Percentiles rank a stretch among this genome's conserved stretches.
Evolutionary conservation across 1,139 yeast genomes (phyloP).

Genomic region (Sugiyamaella novakii): DNA sequence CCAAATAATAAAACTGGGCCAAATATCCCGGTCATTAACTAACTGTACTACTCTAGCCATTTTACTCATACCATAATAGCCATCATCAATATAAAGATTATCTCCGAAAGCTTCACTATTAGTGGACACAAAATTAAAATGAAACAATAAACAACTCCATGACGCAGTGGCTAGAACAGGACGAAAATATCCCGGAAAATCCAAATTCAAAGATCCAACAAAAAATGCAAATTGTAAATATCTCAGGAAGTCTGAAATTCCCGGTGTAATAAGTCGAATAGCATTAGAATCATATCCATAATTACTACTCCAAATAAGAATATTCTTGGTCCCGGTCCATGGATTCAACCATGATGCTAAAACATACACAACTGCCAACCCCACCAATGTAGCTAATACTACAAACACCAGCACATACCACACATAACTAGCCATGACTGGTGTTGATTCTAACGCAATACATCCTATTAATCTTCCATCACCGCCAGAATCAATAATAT

Average conservation of each 20-base stretch:
- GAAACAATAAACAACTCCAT: slow-evolving; percentile 45
- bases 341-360: slow-evolving; percentile 50
- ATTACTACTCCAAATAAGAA: slow-evolving; percentile 59
- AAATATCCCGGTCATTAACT: slow-evolving; percentile 36
- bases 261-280: slow-evolving; percentile 59
- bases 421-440: slow-evolving; percentile 49
- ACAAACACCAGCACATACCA: slow-evolving; percentile 48
- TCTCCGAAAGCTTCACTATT: slow-evolving; percentile 27
- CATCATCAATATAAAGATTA: slow-evolving; percentile 32
- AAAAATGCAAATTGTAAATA: slow-evolving; percentile 48
- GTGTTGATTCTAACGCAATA: slow-evolving; percentile 52
- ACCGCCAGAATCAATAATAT: slow-evolving; percentile 43
- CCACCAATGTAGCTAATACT: slow-evolving; percentile 48
- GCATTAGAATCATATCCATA: slow-evolving; percentile 62
- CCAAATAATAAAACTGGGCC: slow-evolving; percentile 44
- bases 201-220: slow-evolving; percentile 56
- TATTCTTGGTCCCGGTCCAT: slow-evolving; percentile 63
- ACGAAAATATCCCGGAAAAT: slow-evolving; percentile 67
- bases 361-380: slow-evolving; percentile 50
- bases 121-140: slow-evolving; percentile 32
- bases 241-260: slow-evolving; percentile 45
- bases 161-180: slow-evolving; percentile 51
- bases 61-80: slow-evolving; percentile 36
- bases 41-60: slow-evolving; percentile 36
- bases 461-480: slow-evolving; percentile 52